Evolutionary conservation across 441 rosid genomes (phyloP).

Genomic region (Biscutella laevigata): DNA sequence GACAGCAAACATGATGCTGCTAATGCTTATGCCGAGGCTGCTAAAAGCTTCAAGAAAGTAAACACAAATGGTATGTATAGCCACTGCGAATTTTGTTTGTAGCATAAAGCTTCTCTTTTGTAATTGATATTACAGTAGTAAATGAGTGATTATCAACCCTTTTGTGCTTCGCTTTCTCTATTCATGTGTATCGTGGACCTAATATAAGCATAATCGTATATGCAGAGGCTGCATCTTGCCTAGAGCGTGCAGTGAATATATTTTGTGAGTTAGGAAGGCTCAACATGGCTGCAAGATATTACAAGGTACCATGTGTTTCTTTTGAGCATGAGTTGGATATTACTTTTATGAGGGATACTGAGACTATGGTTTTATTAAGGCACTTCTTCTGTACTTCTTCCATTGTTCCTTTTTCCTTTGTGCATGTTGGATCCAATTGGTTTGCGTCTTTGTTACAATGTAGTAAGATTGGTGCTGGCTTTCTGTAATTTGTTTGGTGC

Average conservation of each 20-base stretch:
- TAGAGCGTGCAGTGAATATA: constrained; percentile 67
- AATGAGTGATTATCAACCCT: not conserved
- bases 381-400: not conserved
- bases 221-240: constrained; percentile 88
- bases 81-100: not conserved
- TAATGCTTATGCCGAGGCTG: constrained; percentile 84
- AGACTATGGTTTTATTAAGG: not conserved
- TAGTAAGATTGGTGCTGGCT: not conserved
- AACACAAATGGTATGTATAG: constrained; percentile 52
- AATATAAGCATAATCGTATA: constrained; percentile 9
- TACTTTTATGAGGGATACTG: not conserved
- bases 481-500: not conserved
- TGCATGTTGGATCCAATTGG: constrained; percentile 1
- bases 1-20: constrained; percentile 98
- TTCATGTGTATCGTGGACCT: not conserved
- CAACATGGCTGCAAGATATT: constrained; percentile 96
- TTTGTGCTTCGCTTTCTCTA: not conserved
- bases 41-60: constrained; percentile 92
- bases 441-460: not conserved
- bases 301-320: constrained; percentile 44
- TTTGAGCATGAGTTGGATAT: not conserved
- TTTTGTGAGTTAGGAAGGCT: constrained; percentile 93
- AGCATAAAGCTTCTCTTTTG: not conserved
- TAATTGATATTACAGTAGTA: not conserved
- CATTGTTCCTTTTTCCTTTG: not conserved